phyloP scores from a whole-genome alignment of 768 basidiomycete species.

The Auricularia sp. region DNA sequence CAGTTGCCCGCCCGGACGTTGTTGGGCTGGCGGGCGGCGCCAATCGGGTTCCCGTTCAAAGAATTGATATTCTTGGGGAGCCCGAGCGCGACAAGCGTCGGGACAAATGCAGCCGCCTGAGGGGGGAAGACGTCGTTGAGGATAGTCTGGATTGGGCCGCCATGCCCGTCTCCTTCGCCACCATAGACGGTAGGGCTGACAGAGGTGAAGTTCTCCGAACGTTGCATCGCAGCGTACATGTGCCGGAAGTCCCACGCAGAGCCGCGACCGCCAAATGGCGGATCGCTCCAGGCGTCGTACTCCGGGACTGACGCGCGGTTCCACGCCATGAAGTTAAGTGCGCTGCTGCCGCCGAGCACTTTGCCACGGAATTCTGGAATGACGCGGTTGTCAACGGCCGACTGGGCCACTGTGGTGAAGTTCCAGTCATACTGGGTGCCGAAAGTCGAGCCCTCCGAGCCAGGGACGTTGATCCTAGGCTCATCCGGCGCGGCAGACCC shows the following conservation, averaged over 20 bases:
- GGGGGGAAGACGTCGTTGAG: too few relatives aligned
- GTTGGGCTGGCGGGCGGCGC: constrained; percentile 1
- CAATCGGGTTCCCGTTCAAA: constrained; percentile 15
- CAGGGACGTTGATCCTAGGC: background rate
- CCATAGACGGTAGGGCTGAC: too few relatives aligned
- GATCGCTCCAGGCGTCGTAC: constrained; percentile 3
- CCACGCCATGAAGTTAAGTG: constrained; percentile 4
- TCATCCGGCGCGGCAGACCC: background rate
- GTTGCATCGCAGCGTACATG: too few relatives aligned
- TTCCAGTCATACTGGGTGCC: background rate
- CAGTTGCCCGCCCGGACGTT: constrained; percentile 2
- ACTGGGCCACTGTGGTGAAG: constrained; percentile 7
- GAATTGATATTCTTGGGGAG: too few relatives aligned
- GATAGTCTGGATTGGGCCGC: too few relatives aligned
- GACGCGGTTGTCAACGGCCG: background rate
- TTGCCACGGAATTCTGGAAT: constrained; percentile 2
- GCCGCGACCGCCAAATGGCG: background rate
- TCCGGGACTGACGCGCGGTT: constrained; percentile 6
- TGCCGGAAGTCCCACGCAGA: background rate
- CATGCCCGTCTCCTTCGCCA: too few relatives aligned
- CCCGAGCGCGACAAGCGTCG: too few relatives aligned
- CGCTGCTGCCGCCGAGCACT: constrained; percentile 6
- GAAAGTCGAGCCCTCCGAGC: background rate
- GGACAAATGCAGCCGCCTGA: too few relatives aligned
- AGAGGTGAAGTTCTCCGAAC: too few relatives aligned